phyloP scores from a whole-genome alignment of 129 eudicot genomes.

The Calendula officinalis region DNA sequence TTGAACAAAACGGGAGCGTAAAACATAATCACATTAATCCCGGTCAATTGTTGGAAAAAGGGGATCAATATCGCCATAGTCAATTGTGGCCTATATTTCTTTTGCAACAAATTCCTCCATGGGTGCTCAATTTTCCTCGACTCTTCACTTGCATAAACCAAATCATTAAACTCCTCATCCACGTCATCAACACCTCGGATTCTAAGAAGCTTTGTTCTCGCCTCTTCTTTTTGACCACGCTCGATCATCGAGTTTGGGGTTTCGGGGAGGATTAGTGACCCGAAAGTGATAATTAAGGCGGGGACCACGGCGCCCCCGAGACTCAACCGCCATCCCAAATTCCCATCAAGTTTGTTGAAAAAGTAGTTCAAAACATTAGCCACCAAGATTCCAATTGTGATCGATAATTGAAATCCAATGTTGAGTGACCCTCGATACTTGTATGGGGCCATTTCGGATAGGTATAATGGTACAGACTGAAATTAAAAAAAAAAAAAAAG shows the following conservation, averaged over 20 bases:
- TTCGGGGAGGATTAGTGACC: slow-evolving; percentile 69
- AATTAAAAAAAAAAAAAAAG: slow-evolving; percentile 5
- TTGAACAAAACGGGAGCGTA: slow-evolving; percentile 93
- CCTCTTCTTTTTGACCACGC: slow-evolving; percentile 55
- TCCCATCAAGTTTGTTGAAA: slow-evolving; percentile 63
- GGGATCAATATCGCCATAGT: slow-evolving; percentile 86
- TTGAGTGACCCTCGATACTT: slow-evolving; percentile 86
- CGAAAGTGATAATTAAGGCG: slow-evolving; percentile 65
- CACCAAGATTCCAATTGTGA: slow-evolving; percentile 79
- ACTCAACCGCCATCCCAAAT: slow-evolving; percentile 91
- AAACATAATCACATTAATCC: slow-evolving; percentile 93
- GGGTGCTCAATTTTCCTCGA: slow-evolving; percentile 66
- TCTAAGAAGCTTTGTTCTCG: slow-evolving; percentile 46
- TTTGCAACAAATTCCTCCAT: slow-evolving; percentile 66
- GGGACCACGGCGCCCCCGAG: slow-evolving; percentile 92
- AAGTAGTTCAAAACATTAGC: slow-evolving; percentile 82
- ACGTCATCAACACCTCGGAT: slow-evolving; percentile 67
- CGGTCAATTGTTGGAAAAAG: slow-evolving; percentile 81
- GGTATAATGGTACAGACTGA: slow-evolving; percentile 88
- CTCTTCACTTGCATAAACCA: slow-evolving; percentile 71
- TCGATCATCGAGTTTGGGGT: slow-evolving; percentile 94
- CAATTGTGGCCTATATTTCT: slow-evolving; percentile 81
- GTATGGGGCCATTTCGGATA: slow-evolving; percentile 97
- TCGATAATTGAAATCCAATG: slow-evolving; percentile 74
- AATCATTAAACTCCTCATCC: slow-evolving; percentile 65